A percentile compares a stretch with the other conserved stretches of the same genome.
Conservation (phyloP, 768 basidiomycete genomes). For the Amanita exitialis region DNA sequence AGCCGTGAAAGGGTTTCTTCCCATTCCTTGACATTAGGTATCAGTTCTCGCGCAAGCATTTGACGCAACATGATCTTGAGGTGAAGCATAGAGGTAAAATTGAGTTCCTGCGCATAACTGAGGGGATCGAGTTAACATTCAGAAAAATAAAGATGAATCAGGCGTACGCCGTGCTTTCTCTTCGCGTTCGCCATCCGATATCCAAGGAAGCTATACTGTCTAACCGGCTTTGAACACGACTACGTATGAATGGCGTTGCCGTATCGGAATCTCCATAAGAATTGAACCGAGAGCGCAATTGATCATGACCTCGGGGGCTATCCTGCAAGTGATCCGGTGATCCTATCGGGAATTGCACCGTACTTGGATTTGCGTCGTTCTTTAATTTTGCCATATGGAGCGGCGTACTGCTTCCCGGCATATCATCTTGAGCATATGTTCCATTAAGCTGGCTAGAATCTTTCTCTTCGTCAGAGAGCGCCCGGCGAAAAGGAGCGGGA, state of each 20-base stretch:
- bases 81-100: conserved; percentile 80
- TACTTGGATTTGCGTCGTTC: conserved; percentile 46
- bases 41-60: conserved; percentile 72
- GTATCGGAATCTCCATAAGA: conserved; percentile 68
- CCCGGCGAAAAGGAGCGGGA: conserved; percentile 67
- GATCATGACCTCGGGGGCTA: conserved; percentile 40
- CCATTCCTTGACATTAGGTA: conserved; percentile 84
- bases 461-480: conserved; percentile 69
- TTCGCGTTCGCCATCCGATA: conserved; percentile 76
- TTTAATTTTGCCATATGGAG: conserved; percentile 49
- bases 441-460: conserved; percentile 34
- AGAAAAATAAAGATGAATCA: conserved; percentile 2
- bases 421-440: conserved; percentile 32
- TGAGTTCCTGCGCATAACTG: conserved; percentile 79
- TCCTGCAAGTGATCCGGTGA: conserved; percentile 64
- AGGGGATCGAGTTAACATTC: conserved; percentile 3
- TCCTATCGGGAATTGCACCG: conserved; percentile 72
- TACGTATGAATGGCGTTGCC: conserved; percentile 73
- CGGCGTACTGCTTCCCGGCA: conserved; percentile 36
- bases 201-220: conserved; percentile 47
- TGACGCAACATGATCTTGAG: conserved; percentile 87
- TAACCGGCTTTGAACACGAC: conserved; percentile 72
- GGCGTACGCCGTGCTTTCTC: conserved; percentile 84
- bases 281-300: conserved; percentile 52
- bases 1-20: conserved; percentile 74